These are phyloP conservation scores for Aureobasidium musti DNA, from an alignment of 2,329 filamentous ascomycete species.

Conservation along the genomic window DNA sequence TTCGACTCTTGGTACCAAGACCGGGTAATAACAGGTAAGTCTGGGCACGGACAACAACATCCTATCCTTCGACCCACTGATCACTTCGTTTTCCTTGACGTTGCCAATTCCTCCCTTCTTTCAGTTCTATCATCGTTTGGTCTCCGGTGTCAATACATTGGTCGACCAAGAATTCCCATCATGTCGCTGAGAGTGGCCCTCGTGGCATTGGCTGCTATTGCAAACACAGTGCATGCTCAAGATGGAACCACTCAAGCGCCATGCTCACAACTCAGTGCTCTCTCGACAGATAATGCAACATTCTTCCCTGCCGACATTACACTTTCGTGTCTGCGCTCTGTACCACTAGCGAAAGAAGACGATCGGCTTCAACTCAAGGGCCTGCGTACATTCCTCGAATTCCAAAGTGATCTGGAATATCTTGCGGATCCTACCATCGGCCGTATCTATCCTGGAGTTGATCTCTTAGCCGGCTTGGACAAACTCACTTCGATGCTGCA, in stretches of 20 bases:
- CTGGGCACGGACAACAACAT: constrained; percentile 4
- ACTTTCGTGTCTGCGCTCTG: constrained; percentile 41
- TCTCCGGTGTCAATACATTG: background rate
- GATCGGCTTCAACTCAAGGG: constrained; percentile 42
- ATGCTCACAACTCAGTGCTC: constrained; percentile 3
- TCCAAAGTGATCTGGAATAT: constrained; percentile 46
- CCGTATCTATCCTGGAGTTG: constrained; percentile 44
- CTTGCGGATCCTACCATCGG: constrained; percentile 41
- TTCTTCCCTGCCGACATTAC: constrained; percentile 19
- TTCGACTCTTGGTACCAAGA: constrained; percentile 6
- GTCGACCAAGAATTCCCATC: background rate
- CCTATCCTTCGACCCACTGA: background rate
- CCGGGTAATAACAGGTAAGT: constrained; percentile 2
- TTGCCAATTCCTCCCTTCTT: background rate
- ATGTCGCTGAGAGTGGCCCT: background rate
- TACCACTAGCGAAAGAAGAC: constrained; percentile 43
- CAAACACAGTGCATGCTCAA: background rate
- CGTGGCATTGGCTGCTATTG: background rate
- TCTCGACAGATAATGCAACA: background rate
- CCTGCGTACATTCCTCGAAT: constrained; percentile 42
- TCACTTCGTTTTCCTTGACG: background rate
- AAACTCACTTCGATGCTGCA: constrained; percentile 40
- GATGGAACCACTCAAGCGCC: background rate
- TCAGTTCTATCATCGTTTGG: background rate
- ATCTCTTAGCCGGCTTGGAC: constrained; percentile 44